Conservation (phyloP, 108 stramenopile species). For the Pelagomonas calceolata region DNA sequence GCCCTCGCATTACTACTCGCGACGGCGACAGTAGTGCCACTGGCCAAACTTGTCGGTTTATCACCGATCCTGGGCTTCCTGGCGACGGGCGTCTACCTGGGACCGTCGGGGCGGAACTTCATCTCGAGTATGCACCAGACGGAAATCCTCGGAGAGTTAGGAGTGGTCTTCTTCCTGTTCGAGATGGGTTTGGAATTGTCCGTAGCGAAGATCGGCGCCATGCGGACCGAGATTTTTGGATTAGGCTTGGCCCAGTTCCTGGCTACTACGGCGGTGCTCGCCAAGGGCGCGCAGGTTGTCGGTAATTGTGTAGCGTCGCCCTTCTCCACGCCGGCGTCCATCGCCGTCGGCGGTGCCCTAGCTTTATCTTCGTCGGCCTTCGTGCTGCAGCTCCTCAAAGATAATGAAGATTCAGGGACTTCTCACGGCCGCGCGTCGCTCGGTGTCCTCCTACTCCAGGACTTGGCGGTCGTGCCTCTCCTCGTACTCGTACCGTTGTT, state of each 20-base stretch:
- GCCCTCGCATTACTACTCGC: neutral
- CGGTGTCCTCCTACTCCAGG: slow-evolving; percentile 79
- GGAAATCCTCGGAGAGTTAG: slow-evolving; percentile 76
- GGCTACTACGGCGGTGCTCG: slow-evolving; percentile 27
- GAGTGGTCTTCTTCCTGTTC: slow-evolving; percentile 88
- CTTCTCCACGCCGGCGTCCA: slow-evolving; percentile 44
- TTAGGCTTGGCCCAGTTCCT: slow-evolving; percentile 71
- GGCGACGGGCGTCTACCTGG: slow-evolving; percentile 58
- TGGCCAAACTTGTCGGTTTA: slow-evolving; percentile 14
- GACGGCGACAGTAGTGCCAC: slow-evolving; percentile 3
- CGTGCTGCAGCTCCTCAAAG: slow-evolving; percentile 76
- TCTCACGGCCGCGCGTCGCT: slow-evolving; percentile 73
- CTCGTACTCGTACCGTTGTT: slow-evolving; percentile 76
- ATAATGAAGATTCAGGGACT: slow-evolving; percentile 68
- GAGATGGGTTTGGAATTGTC: slow-evolving; percentile 90
- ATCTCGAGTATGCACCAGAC: slow-evolving; percentile 61
- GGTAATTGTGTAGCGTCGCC: slow-evolving; percentile 40
- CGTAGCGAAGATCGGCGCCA: slow-evolving; percentile 63
- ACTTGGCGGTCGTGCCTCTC: slow-evolving; percentile 81
- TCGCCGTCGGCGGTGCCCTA: slow-evolving; percentile 75
- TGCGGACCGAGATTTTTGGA: slow-evolving; percentile 79
- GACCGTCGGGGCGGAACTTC: slow-evolving; percentile 63
- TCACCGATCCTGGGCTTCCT: slow-evolving; percentile 74
- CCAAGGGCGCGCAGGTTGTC: slow-evolving; percentile 30
- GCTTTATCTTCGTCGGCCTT: slow-evolving; percentile 82